Evolutionary conservation across 2,329 filamentous ascomycete species (phyloP), one percentile per base, ranked within the genome.

Genomic region (Aspergillus neoniger): DNA sequence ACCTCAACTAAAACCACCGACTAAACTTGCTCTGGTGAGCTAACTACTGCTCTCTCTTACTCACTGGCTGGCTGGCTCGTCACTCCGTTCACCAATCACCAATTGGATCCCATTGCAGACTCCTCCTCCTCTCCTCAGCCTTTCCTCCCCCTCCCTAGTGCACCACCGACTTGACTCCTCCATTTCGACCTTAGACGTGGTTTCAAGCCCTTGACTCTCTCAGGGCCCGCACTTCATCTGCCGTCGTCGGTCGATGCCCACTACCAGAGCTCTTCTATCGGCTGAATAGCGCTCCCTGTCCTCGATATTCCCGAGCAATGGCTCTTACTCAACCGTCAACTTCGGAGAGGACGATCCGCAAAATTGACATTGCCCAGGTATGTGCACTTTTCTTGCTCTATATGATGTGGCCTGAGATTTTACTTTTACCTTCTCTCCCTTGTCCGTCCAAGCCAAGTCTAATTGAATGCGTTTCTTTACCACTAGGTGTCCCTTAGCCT

Each of bases 401-500:
- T 17, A 21, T 15, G 30, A 39, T 19, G 19, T 23, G 44, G 47
- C 32, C 25, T 50, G 25, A 50, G 19, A 30, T 30, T 19, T 50
- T 50, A n/a, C 23, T 36, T 36, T 36, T 36, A 30, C 28, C 38
- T 17, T 43, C 14, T 7, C 23, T 17, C 14, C 12, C 36, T 17
- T 43, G 21, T 25, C 50, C 25, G 41, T 55, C 25, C 5, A 30
- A 43, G 39, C 51, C n/a, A 17, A 28, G 39, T 58, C 68, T 72
- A 62, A 74, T 63, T 39, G 41, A 32, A 30, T 41, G n/a, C 32
- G 64, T 69, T 57, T 39, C 57, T 63, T 30, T 19, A 36, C 5
- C 25, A 70, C 58, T 74, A 98, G 95, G 96, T 99, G 82, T 95
- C 93, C 70, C 86, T 94, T 75, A 91, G 90, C 72, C 83, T 99